Evolutionary conservation across 345 rosid species (phyloP).

Genomic region (Dovyalis caffra): DNA sequence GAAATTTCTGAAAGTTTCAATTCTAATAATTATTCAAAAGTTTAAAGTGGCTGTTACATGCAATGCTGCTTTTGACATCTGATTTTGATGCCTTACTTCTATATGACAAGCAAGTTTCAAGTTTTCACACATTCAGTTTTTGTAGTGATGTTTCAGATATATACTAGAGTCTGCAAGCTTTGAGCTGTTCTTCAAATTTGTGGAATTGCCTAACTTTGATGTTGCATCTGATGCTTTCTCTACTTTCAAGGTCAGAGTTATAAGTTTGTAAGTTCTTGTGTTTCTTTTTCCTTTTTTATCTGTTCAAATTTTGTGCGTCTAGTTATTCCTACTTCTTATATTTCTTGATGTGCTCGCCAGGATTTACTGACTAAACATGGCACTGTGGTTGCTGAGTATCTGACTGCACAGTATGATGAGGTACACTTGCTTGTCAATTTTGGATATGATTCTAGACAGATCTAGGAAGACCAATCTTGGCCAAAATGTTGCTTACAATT

Average conservation of each 20-base stretch:
- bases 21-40: background rate
- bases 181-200: conserved; percentile 91
- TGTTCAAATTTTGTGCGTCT: conserved; percentile 13
- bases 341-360: conserved; percentile 39
- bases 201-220: conserved; percentile 90
- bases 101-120: conserved; percentile 9
- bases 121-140: conserved; percentile 39
- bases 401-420: conserved; percentile 80
- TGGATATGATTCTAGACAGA: background rate
- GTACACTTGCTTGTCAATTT: conserved; percentile 37
- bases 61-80: conserved; percentile 6
- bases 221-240: conserved; percentile 98
- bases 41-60: background rate
- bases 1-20: background rate
- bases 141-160: conserved; percentile 77
- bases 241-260: conserved; percentile 79
- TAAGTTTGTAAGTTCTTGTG: conserved; percentile 16
- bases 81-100: background rate
- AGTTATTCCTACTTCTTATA: conserved; percentile 10
- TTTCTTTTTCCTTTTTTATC: conserved; percentile 5
- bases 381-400: conserved; percentile 69
- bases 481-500: conserved; percentile 5
- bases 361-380: conserved; percentile 90
- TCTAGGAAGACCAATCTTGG: background rate
- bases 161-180: conserved; percentile 93